Evolutionary conservation across 805 yeast genomes (phyloP).

Genomic region (Sugiyamaella smithiae): DNA sequence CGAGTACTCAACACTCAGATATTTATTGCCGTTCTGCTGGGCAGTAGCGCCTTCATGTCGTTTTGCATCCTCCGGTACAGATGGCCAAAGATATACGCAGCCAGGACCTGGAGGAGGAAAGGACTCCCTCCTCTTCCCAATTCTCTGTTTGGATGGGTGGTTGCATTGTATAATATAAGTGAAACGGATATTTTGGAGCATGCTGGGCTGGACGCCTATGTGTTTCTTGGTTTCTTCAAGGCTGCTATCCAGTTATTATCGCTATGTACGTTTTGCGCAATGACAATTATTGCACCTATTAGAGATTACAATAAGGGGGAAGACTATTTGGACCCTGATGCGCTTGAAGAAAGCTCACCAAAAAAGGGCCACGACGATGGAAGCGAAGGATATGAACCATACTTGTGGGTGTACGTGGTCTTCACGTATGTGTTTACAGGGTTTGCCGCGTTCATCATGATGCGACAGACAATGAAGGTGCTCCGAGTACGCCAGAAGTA

Average conservation of each 20-base stretch:
- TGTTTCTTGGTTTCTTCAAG: slow-evolving; percentile 84
- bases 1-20: slow-evolving; percentile 77
- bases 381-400: slow-evolving; percentile 48
- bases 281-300: slow-evolving; percentile 77
- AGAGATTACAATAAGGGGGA: slow-evolving; percentile 77
- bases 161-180: slow-evolving; percentile 56
- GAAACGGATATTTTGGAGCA: slow-evolving; percentile 79
- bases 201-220: slow-evolving; percentile 94
- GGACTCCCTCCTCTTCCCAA: slow-evolving; percentile 52
- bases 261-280: slow-evolving; percentile 65
- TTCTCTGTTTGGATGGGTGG: slow-evolving; percentile 79
- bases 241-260: slow-evolving; percentile 73
- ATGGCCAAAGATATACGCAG: slow-evolving; percentile 82
- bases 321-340: slow-evolving; percentile 16
- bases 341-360: slow-evolving; percentile 4
- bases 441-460: slow-evolving; percentile 55
- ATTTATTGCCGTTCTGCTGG: slow-evolving; percentile 64
- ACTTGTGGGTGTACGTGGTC: slow-evolving; percentile 80
- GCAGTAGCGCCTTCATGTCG: slow-evolving; percentile 60
- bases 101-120: slow-evolving; percentile 56
- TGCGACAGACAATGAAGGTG: slow-evolving; percentile 68
- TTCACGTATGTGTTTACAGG: slow-evolving; percentile 85
- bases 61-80: slow-evolving; percentile 70
- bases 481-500: slow-evolving; percentile 75
- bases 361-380: slow-evolving; percentile 10